Evolutionary conservation across 2,329 filamentous ascomycete genomes (phyloP).

Genomic region (Alternaria brassicicola): DNA sequence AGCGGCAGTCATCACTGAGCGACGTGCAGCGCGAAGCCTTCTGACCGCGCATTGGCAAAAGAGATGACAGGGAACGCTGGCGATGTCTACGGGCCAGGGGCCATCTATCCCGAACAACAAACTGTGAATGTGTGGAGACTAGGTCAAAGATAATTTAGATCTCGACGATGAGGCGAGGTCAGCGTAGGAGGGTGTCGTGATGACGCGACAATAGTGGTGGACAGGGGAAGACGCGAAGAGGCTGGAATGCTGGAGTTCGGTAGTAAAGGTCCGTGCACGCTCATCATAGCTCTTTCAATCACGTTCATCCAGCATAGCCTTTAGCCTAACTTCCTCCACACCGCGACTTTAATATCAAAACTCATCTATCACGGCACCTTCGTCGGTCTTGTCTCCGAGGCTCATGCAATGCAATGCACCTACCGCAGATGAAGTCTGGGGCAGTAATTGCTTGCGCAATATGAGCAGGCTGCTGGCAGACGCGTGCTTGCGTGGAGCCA

Average conservation of each 20-base stretch:
- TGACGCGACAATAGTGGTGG: slow-evolving; percentile 27
- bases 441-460: slow-evolving; percentile 29
- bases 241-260: slow-evolving; percentile 29
- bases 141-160: slow-evolving; percentile 18
- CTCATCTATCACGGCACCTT: slow-evolving; percentile 33
- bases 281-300: slow-evolving; percentile 31
- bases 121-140: slow-evolving; percentile 16
- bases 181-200: slow-evolving; percentile 16
- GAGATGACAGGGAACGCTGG: slow-evolving; percentile 12
- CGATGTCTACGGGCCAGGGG: slow-evolving; percentile 8
- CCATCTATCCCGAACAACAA: slow-evolving; percentile 41
- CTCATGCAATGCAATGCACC: slow-evolving; percentile 22
- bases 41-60: slow-evolving; percentile 33
- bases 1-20: slow-evolving; percentile 25
- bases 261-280: slow-evolving; percentile 25
- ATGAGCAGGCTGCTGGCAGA: slow-evolving; percentile 24
- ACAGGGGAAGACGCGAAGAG: slow-evolving; percentile 25
- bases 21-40: slow-evolving; percentile 30
- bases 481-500: slow-evolving; percentile 32
- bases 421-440: slow-evolving; percentile 30
- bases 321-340: slow-evolving; percentile 42
- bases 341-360: slow-evolving; percentile 37
- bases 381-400: slow-evolving; percentile 22
- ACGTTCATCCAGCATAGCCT: slow-evolving; percentile 24
- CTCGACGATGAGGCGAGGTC: slow-evolving; percentile 20